Conservation (phyloP, 2,329 filamentous ascomycete genomes). For the Aplosporella prunicola region DNA sequence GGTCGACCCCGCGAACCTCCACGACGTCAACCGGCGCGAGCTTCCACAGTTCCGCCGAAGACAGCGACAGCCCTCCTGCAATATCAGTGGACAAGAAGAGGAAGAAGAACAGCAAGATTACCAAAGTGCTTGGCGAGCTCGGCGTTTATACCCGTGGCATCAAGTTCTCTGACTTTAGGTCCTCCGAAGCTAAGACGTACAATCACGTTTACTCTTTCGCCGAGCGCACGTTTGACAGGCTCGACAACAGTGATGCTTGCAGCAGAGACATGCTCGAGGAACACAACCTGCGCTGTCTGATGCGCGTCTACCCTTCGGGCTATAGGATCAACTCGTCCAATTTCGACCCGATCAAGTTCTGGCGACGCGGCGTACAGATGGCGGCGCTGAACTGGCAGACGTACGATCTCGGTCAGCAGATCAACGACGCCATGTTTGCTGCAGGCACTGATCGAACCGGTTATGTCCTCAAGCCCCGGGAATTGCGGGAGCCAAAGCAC, state of each 20-base stretch:
- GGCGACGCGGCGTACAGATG: constrained; percentile 96
- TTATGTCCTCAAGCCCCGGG: constrained; percentile 86
- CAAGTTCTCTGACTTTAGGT: constrained; percentile 75
- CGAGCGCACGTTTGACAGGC: constrained; percentile 75
- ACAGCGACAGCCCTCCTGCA: constrained; percentile 58
- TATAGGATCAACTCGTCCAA: constrained; percentile 80
- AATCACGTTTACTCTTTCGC: constrained; percentile 96
- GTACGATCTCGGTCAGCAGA: constrained; percentile 87
- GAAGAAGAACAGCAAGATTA: constrained; percentile 68
- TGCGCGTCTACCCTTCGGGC: constrained; percentile 85
- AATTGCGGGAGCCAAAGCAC: constrained; percentile 49
- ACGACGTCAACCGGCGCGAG: constrained; percentile 48
- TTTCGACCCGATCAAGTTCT: constrained; percentile 87
- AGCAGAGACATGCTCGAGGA: constrained; percentile 71
- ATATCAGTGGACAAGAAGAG: constrained; percentile 49
- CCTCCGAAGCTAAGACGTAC: constrained; percentile 68
- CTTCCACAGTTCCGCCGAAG: constrained; percentile 54
- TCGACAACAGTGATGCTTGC: constrained; percentile 65
- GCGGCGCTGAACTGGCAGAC: constrained; percentile 97
- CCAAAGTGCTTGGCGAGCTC: constrained; percentile 70
- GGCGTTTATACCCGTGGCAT: constrained; percentile 70
- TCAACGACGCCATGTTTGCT: constrained; percentile 97
- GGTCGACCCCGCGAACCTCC: constrained; percentile 44
- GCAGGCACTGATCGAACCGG: constrained; percentile 77
- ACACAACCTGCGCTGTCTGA: constrained; percentile 85